phyloP scores from a whole-genome alignment of 2,329 filamentous ascomycete species.

The Sporothrix mexicana region DNA sequence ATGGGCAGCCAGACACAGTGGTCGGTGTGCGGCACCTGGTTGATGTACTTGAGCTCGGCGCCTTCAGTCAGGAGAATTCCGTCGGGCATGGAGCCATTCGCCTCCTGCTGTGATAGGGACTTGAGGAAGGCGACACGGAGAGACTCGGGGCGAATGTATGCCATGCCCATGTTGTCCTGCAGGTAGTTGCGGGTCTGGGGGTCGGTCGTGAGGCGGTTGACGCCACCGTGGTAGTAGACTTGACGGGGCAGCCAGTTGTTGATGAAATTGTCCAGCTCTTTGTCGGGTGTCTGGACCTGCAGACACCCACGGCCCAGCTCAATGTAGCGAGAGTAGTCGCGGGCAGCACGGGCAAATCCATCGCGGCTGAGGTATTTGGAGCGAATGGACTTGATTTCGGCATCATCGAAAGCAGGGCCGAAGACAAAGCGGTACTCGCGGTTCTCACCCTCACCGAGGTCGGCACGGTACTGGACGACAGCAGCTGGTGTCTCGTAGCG shows the following conservation, averaged over 20 bases:
- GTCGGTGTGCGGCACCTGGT: slow-evolving; percentile 65
- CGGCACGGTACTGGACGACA: slow-evolving; percentile 57
- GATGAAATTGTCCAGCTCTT: slow-evolving; percentile 61
- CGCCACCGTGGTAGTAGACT: slow-evolving; percentile 64
- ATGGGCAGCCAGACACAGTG: slow-evolving; percentile 65
- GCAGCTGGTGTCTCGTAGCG: slow-evolving; percentile 62
- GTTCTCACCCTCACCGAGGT: slow-evolving; percentile 48
- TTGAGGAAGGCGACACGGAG: slow-evolving; percentile 56
- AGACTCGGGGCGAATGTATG: slow-evolving; percentile 58
- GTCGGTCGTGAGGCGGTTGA: slow-evolving; percentile 63
- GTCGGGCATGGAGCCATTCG: slow-evolving; percentile 63
- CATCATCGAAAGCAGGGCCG: slow-evolving; percentile 59
- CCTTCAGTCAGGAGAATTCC: slow-evolving; percentile 60
- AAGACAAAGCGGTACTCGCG: slow-evolving; percentile 61
- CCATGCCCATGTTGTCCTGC: slow-evolving; percentile 67
- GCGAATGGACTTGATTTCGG: slow-evolving; percentile 54
- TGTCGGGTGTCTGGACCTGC: slow-evolving; percentile 59
- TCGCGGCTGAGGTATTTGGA: slow-evolving; percentile 56
- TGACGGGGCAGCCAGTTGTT: slow-evolving; percentile 66
- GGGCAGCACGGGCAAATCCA: slow-evolving; percentile 53
- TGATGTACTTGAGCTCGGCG: slow-evolving; percentile 65
- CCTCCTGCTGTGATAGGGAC: slow-evolving; percentile 59
- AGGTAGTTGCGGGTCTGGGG: slow-evolving; percentile 65
- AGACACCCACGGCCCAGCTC: slow-evolving; percentile 57
- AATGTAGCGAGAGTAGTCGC: slow-evolving; percentile 59